Percentiles rank a stretch among this genome's conserved stretches.
phyloP scores from a whole-genome alignment of 805 yeast genomes.

The Grigorovia humatica region DNA sequence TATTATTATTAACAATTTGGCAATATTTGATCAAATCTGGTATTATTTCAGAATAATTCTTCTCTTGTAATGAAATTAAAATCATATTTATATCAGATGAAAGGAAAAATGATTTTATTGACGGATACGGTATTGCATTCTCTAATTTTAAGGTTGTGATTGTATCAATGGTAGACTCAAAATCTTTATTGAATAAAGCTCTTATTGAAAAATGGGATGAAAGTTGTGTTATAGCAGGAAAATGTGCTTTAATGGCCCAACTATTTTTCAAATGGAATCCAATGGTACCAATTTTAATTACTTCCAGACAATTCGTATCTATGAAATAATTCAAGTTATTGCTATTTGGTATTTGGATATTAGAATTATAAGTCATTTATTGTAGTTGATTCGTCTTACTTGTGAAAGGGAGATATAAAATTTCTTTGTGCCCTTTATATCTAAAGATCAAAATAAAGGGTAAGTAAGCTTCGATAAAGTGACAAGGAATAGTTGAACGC shows the following conservation, averaged over 20 bases:
- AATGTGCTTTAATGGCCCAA: conserved; percentile 16
- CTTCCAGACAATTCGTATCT: background rate
- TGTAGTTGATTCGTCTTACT: background rate
- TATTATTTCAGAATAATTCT: conserved; percentile 6
- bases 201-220: conserved; percentile 11
- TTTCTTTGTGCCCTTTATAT: background rate
- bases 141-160: conserved; percentile 9
- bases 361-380: background rate
- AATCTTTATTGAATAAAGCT: conserved; percentile 9
- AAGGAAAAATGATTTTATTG: conserved; percentile 8
- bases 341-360: background rate
- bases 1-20: background rate
- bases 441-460: too few species aligned
- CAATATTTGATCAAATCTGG: conserved; percentile 7
- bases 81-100: conserved; percentile 12
- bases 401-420: background rate
- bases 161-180: conserved; percentile 8
- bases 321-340: background rate
- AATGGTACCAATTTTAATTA: conserved; percentile 11
- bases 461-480: too few species aligned
- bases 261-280: conserved; percentile 11
- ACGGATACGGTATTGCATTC: conserved; percentile 10
- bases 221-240: conserved; percentile 11
- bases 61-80: conserved; percentile 10
- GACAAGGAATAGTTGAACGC: too few species aligned